These are phyloP conservation scores for Datura wrightii DNA, from an alignment of 257 asterid species.

Conservation along the genomic window DNA sequence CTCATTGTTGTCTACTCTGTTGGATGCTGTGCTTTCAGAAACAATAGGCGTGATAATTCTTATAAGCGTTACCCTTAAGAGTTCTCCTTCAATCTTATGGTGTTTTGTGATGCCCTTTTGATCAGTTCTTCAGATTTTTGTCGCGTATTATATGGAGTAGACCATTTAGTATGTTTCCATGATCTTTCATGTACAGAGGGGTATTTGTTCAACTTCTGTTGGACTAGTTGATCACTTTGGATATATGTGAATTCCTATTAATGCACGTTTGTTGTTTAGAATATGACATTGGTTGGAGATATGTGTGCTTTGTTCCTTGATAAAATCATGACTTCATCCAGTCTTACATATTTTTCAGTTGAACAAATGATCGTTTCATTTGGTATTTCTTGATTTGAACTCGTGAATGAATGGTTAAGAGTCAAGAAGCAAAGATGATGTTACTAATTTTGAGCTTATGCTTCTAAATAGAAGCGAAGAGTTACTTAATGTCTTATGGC, in stretches of 20 bases:
- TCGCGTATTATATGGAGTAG: slow-evolving; percentile 5
- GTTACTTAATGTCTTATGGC: neutral
- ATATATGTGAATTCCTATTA: neutral
- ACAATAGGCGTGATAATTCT: slow-evolving; percentile 71
- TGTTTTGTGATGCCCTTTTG: neutral
- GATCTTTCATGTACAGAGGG: slow-evolving; percentile 21
- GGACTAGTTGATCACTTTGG: slow-evolving; percentile 5
- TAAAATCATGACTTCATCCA: neutral
- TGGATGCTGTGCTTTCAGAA: slow-evolving; percentile 87
- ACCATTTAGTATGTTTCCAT: neutral
- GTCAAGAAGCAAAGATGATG: neutral
- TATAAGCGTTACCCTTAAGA: slow-evolving; percentile 81
- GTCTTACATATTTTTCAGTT: neutral
- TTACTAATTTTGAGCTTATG: no score
- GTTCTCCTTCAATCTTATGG: neutral
- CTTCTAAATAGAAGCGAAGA: neutral
- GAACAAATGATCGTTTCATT: neutral
- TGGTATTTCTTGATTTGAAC: neutral
- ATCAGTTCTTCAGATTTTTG: neutral
- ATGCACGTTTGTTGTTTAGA: neutral
- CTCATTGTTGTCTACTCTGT: slow-evolving; percentile 81
- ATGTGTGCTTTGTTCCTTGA: neutral
- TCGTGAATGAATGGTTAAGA: neutral
- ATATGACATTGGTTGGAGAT: neutral
- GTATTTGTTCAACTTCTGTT: slow-evolving; percentile 11